Evolutionary conservation across 352 stramenopile genomes (phyloP), one percentile per base, ranked within the genome.

Genomic region (Globisporangium spiculum): DNA sequence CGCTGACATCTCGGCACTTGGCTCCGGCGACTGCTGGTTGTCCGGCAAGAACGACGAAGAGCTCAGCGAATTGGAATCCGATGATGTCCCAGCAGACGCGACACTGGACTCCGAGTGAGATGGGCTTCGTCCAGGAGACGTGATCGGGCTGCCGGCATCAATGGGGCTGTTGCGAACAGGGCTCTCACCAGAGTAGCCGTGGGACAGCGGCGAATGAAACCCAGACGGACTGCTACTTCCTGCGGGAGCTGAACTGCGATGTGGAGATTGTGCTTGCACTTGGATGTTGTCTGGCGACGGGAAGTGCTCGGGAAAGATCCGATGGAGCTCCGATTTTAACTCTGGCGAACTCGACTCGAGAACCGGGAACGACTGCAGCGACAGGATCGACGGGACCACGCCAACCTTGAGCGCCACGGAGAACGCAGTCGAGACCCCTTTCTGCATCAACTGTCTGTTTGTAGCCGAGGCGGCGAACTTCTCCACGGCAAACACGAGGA

Each of bases 291-390:
- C 84, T 55, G 84, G 73, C 2, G 81, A 86, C 2, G 86, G 80
- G 56, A 93, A 94, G 46, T 94, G 84, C 68, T 94, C 86, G 1
- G 86, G 86, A 50, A 94, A 94, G 64, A 94, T 93, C 27, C 86
- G 84, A 67, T 93, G 76, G 44, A 94, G 75, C 36, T 92, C 84
- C 0, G 73, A 85, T 55, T 88, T 88, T 26, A 93, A 64, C 66
- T 93, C 84, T 22, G 84, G 81, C 1, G 86, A 79, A 69, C 76
- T 91, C 32, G 84, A 87, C 22, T 81, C 62, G 32, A 94, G 72
- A 44, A 92, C 75, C 5, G 86, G 83, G 56, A 94, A 94, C n/a
- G 81, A 91, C 65, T 94, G 86, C 14, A 94, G 81, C 4, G 79
- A 70, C 3, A 79, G 68, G 54, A 94, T 84, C 18, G 83, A 93